A percentile compares a stretch with the other conserved stretches of the same genome.
Conservation (phyloP, 164 flowering plant species). For the Cinnamomum micranthum region DNA sequence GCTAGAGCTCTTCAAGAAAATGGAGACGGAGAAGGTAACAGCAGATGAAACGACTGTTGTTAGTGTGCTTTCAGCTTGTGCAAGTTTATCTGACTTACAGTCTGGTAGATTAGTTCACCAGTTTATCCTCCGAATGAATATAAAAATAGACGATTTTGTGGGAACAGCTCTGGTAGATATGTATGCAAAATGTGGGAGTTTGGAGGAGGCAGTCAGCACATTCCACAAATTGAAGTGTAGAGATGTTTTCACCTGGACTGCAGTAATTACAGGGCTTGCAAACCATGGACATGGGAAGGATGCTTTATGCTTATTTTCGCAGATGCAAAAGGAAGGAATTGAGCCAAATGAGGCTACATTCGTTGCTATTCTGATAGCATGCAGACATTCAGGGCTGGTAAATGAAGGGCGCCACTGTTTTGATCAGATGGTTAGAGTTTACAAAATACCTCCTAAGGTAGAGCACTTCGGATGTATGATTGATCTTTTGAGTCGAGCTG, state of each 20-base stretch:
- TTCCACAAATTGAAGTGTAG: slow-evolving; percentile 24
- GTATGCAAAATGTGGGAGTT: slow-evolving; percentile 34
- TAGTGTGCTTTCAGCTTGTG: slow-evolving; percentile 26
- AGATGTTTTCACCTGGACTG: slow-evolving; percentile 34
- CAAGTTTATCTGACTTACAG: slow-evolving; percentile 19
- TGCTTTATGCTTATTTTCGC: slow-evolving; percentile 22
- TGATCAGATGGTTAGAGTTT: slow-evolving; percentile 18
- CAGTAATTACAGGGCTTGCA: slow-evolving; percentile 29
- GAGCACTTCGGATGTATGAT: slow-evolving; percentile 29
- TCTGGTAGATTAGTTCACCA: slow-evolving; percentile 25
- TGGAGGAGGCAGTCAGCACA: slow-evolving; percentile 19
- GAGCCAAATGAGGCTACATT: slow-evolving; percentile 35
- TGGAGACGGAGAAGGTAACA: slow-evolving; percentile 14
- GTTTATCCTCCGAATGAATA: slow-evolving; percentile 12
- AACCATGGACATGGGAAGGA: slow-evolving; percentile 26
- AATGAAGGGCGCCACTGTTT: slow-evolving; percentile 24
- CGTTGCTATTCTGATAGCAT: slow-evolving; percentile 28
- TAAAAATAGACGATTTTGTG: slow-evolving; percentile 18
- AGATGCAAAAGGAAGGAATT: slow-evolving; percentile 25
- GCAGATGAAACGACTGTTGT: slow-evolving; percentile 27
- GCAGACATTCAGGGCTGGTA: slow-evolving; percentile 27
- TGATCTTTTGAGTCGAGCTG: slow-evolving; percentile 28
- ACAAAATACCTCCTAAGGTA: slow-evolving; percentile 18
- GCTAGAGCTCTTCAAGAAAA: slow-evolving; percentile 22
- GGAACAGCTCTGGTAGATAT: slow-evolving; percentile 32